Base-by-base conservation (phyloP, 1,139 yeast species). In the Suhomyces yuchorum region DNA sequence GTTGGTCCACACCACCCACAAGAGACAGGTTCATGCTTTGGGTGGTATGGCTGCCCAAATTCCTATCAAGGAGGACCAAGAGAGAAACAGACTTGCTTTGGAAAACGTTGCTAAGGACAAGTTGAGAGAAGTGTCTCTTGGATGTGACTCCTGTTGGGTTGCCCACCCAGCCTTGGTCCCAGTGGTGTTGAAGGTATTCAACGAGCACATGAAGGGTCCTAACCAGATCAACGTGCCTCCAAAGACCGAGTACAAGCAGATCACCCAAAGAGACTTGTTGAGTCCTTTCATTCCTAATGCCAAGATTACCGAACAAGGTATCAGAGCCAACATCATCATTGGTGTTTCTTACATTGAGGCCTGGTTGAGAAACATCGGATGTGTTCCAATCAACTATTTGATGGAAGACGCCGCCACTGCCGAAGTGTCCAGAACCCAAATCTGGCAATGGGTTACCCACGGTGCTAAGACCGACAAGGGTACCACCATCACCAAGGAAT, bases 381-480 rank as follows among this genome's bases (percentile, higher is more conserved):
- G 91, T 73, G 91, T 87, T 51, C 92, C 95, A 59, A 85, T 87
- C 69, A 85, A 86, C 75, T 84, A 79, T 67, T 76, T 86, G 70
- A 87, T 87, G 95, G 95, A 87, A 71, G 93, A 87, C 62, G 93
- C 93, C 47, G 93, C 93, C 43, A 87, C 93, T 50, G 93, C 93
- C 47, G 95, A 87, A 68, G 93, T 87, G 36, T 85, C 92, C 30
- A 82, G 95, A 67, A 81, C 89, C 36, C 91, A 85, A 70, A 78
- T 87, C 59, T 84, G 87, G 82, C 92, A 87, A 68, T 87, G 93
- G 93, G 90, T 86, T 53, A 83, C 83, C 56, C 93, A 87, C 65
- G 84, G 84, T 49, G 83, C 81, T 47, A 70, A 68, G 56, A 85
- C 92, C 44, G 80, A 78, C 55, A 76, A 77, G 55, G 86, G 87